These are phyloP conservation scores for Pseudopyricularia cyperi DNA, from an alignment of 2,329 filamentous ascomycete genomes.

Conservation along the genomic window DNA sequence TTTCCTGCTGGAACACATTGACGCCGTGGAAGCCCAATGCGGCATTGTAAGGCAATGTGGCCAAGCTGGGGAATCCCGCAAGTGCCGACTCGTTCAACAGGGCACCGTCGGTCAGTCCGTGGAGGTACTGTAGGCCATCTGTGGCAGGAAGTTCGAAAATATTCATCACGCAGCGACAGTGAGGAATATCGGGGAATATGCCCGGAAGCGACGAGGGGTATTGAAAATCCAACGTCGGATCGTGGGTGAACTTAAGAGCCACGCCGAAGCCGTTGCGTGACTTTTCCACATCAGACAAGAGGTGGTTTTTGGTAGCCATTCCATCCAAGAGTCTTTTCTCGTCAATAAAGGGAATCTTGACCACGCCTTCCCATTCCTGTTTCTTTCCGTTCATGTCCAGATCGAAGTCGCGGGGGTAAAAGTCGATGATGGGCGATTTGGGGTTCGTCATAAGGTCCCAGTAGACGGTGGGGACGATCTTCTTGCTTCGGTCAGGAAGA, in stretches of 20 bases:
- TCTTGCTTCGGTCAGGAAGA: slow-evolving; percentile 91
- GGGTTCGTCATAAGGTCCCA: slow-evolving; percentile 86
- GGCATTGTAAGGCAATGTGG: slow-evolving; percentile 73
- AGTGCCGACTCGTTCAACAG: slow-evolving; percentile 73
- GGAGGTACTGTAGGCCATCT: slow-evolving; percentile 74
- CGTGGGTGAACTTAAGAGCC: slow-evolving; percentile 84
- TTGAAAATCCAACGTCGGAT: slow-evolving; percentile 59
- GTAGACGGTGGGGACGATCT: slow-evolving; percentile 79
- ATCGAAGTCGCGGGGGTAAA: slow-evolving; percentile 93
- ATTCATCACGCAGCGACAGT: slow-evolving; percentile 89
- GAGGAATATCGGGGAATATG: slow-evolving; percentile 75
- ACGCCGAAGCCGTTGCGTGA: slow-evolving; percentile 83
- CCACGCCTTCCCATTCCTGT: slow-evolving; percentile 98
- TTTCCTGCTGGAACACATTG: slow-evolving; percentile 90
- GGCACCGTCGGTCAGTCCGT: slow-evolving; percentile 73
- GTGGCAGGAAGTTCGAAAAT: slow-evolving; percentile 89
- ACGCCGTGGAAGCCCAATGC: slow-evolving; percentile 78
- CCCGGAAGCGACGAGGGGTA: slow-evolving; percentile 84
- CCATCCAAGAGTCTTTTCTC: slow-evolving; percentile 73
- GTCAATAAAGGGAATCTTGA: slow-evolving; percentile 98
- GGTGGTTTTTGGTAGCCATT: slow-evolving; percentile 72
- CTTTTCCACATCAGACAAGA: slow-evolving; percentile 67
- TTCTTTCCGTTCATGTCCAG: slow-evolving; percentile 99
- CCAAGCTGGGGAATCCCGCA: slow-evolving; percentile 84
- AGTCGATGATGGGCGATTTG: slow-evolving; percentile 89